A percentile compares a stretch with the other conserved stretches of the same genome.
Conservation (phyloP, 768 basidiomycete species). For the Ramaria sp. region DNA sequence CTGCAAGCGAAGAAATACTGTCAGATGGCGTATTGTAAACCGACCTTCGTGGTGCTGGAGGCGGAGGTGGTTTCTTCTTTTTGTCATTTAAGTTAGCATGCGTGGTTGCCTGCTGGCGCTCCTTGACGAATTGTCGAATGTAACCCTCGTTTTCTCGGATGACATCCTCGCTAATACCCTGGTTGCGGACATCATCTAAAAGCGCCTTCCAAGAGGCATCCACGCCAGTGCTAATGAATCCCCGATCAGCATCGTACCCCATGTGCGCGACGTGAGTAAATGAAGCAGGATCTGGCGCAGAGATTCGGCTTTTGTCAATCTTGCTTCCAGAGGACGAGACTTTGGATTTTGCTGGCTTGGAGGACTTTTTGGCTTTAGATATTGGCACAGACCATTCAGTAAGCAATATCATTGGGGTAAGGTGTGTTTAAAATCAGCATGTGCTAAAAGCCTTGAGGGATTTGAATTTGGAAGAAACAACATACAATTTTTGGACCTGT, state of each 20-base stretch:
- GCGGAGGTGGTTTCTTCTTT: constrained; percentile 27
- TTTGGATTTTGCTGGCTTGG: constrained; percentile 43
- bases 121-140: constrained; percentile 70
- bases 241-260: constrained; percentile 82
- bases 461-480: constrained; percentile 9
- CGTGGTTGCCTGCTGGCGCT: constrained; percentile 27
- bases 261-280: constrained; percentile 93
- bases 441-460: not conserved
- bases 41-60: constrained; percentile 22
- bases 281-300: constrained; percentile 62
- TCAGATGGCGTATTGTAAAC: constrained; percentile 17
- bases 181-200: constrained; percentile 48
- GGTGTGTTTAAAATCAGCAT: not conserved
- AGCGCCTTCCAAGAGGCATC: constrained; percentile 84
- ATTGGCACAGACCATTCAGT: too few species aligned
- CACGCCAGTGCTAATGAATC: constrained; percentile 78
- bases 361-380: constrained; percentile 36
- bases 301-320: constrained; percentile 91
- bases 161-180: constrained; percentile 57
- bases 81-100: constrained; percentile 20
- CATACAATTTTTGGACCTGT: constrained; percentile 51
- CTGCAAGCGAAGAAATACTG: constrained; percentile 16
- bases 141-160: constrained; percentile 78
- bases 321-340: constrained; percentile 41
- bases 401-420: too few species aligned